A percentile compares a stretch with the other conserved stretches of the same genome.
These are phyloP conservation scores for Paracorniculantispora psalliotae DNA, from an alignment of 2,329 filamentous ascomycete species.

Conservation along the genomic window DNA sequence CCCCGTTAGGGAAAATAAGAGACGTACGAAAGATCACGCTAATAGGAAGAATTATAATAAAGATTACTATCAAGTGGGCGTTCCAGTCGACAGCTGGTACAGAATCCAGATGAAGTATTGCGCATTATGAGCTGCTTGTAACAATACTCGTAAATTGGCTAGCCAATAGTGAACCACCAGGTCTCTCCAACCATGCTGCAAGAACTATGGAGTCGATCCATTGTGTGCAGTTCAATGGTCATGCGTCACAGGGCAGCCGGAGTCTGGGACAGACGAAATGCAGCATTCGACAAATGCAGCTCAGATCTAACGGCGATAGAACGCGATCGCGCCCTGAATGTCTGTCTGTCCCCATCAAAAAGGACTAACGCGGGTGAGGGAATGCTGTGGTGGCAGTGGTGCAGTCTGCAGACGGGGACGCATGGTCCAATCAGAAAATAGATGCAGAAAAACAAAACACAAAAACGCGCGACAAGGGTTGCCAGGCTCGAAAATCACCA, in stretches of 20 bases:
- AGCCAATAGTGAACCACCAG: not conserved
- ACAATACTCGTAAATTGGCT: not conserved
- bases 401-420: not conserved
- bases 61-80: too few relatives aligned
- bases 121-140: not conserved
- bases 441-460: constrained; percentile 9
- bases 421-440: constrained; percentile 16
- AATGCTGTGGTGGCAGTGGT: constrained; percentile 8
- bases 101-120: not conserved
- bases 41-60: too few relatives aligned
- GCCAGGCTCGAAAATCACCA: constrained; percentile 8
- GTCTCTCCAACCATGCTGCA: not conserved
- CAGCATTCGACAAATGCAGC: not conserved
- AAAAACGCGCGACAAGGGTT: constrained; percentile 13
- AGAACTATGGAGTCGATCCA: not conserved
- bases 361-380: constrained; percentile 1
- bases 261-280: constrained; percentile 1
- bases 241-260: not conserved
- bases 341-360: constrained; percentile 6
- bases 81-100: too few relatives aligned
- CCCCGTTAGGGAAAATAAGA: too few relatives aligned
- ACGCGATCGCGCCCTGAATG: constrained; percentile 11
- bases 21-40: too few relatives aligned
- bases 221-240: not conserved
- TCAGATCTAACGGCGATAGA: constrained; percentile 13